A percentile compares a stretch with the other conserved stretches of the same genome.
These are phyloP conservation scores for Polygonum aviculare DNA, from an alignment of 148 eudicot species.

Conservation along the genomic window DNA sequence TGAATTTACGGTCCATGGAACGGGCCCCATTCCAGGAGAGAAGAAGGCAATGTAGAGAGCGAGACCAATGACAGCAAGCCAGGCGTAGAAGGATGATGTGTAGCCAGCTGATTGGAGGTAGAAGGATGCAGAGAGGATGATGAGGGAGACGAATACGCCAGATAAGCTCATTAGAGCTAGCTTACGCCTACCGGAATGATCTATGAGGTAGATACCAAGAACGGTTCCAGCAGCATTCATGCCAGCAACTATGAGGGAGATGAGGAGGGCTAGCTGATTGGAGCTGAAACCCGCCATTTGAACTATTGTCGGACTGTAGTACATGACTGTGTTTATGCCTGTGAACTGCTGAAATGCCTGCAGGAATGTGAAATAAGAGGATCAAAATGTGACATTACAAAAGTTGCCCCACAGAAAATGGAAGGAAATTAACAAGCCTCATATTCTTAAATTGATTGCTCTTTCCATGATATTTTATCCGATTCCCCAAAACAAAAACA, in stretches of 20 bases:
- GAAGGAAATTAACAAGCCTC: too few species aligned
- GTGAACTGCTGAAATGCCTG: slow-evolving; percentile 96
- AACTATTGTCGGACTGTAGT: slow-evolving; percentile 90
- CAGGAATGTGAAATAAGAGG: slow-evolving; percentile 1
- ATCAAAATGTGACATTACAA: neutral
- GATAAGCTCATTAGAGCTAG: slow-evolving; percentile 59
- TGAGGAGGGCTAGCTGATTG: slow-evolving; percentile 74
- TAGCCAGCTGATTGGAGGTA: slow-evolving; percentile 31
- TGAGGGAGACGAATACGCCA: slow-evolving; percentile 63
- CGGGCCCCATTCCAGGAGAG: slow-evolving; percentile 92
- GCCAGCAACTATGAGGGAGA: slow-evolving; percentile 68
- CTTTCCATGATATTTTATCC: too few species aligned
- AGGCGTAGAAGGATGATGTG: slow-evolving; percentile 25
- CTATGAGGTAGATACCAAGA: slow-evolving; percentile 78
- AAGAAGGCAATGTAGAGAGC: slow-evolving; percentile 73
- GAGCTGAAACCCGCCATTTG: slow-evolving; percentile 92
- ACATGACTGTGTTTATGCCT: slow-evolving; percentile 94
- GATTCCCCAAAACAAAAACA: too few species aligned
- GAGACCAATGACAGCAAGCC: slow-evolving; percentile 63
- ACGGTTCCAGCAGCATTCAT: slow-evolving; percentile 76
- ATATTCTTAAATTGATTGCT: too few species aligned
- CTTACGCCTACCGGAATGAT: slow-evolving; percentile 60
- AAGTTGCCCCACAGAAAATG: neutral
- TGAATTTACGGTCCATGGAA: slow-evolving; percentile 90
- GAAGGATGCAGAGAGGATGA: slow-evolving; percentile 55